A percentile compares a stretch with the other conserved stretches of the same genome.
Evolutionary conservation across 108 stramenopile species (phyloP).

Genomic region (Cyclotella distinguenda): DNA sequence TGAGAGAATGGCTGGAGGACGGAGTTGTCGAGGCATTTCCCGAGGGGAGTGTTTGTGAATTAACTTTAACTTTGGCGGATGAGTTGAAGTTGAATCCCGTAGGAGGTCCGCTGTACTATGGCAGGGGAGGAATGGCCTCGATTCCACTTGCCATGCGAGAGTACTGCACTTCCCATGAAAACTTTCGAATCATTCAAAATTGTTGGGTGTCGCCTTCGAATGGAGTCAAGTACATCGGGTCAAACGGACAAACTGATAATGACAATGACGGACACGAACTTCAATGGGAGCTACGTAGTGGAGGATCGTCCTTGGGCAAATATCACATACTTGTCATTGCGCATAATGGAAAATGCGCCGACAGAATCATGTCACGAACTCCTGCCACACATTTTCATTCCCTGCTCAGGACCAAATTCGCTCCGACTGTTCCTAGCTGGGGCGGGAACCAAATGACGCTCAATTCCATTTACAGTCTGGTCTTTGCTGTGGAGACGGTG

Average conservation of each 20-base stretch:
- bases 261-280: not conserved
- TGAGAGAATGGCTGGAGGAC: slow-evolving; percentile 57
- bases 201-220: slow-evolving; percentile 83
- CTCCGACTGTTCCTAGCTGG: slow-evolving; percentile 56
- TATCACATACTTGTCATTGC: slow-evolving; percentile 78
- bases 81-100: slow-evolving; percentile 11
- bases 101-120: slow-evolving; percentile 60
- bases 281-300: slow-evolving; percentile 61
- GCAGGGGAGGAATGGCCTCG: slow-evolving; percentile 57
- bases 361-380: slow-evolving; percentile 81
- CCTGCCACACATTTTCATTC: slow-evolving; percentile 69
- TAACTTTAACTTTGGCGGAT: slow-evolving; percentile 1
- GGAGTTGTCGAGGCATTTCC: slow-evolving; percentile 56
- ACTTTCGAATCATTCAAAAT: slow-evolving; percentile 61
- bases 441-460: slow-evolving; percentile 83
- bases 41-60: slow-evolving; percentile 40
- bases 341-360: slow-evolving; percentile 92
- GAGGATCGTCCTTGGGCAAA: slow-evolving; percentile 53
- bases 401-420: slow-evolving; percentile 71
- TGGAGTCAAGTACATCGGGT: slow-evolving; percentile 61
- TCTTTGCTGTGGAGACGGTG: slow-evolving; percentile 45
- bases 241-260: slow-evolving; percentile 1
- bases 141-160: slow-evolving; percentile 52
- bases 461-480: slow-evolving; percentile 71
- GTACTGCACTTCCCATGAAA: slow-evolving; percentile 12